Evolutionary conservation across 352 stramenopile species (phyloP), one percentile per base, ranked within the genome.

Genomic region (Phytophthora sansomeana): DNA sequence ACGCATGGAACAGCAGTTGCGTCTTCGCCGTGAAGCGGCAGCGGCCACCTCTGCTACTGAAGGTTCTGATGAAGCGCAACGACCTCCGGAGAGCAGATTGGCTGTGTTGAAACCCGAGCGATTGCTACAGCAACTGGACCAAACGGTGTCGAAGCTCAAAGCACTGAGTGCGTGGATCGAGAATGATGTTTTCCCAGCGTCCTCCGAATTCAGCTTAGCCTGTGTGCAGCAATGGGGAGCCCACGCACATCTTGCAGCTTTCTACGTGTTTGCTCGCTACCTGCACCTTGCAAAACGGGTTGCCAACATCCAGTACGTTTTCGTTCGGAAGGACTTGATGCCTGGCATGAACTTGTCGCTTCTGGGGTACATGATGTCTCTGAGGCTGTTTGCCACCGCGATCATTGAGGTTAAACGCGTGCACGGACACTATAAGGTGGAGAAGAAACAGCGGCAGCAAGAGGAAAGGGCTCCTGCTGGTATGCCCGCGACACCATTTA

Each of bases 261-360:
- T 96, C 49, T 96, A 92, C 74, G 70, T 94, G 3, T 80, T 81
- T 26, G 87, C 85, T n/a, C 75, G 63, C 52, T 94, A 92, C 65
- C 66, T 93, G 13, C 59, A 92, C 44, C 6, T 92, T 55, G 69
- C 87, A 17, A 96, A 92, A 58, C 87, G 89, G 24, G 44, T 91
- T 29, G 64, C 81, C 11, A 75, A 72, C 9, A 81, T 95, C 38
- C 83, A 93, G 50, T 94, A 95, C 69, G 69, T 95, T 14, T 93
- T 95, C 44, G 82, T 88, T 30, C 80, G 84, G 24, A 89, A 82
- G 41, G 80, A 94, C 42, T 52, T 89, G 24, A 61, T 77, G 61
- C 65, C 74, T 13, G 51, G 73, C 48, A 77, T 84, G 56, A 94
- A 93, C 53, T 48, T 94, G 42, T 91, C 87, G 5, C 61, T 93